Percentiles rank a stretch among this genome's conserved stretches.
These are phyloP conservation scores for Diaporthe sp. DNA, from an alignment of 2,329 filamentous ascomycete species.

Conservation along the genomic window DNA sequence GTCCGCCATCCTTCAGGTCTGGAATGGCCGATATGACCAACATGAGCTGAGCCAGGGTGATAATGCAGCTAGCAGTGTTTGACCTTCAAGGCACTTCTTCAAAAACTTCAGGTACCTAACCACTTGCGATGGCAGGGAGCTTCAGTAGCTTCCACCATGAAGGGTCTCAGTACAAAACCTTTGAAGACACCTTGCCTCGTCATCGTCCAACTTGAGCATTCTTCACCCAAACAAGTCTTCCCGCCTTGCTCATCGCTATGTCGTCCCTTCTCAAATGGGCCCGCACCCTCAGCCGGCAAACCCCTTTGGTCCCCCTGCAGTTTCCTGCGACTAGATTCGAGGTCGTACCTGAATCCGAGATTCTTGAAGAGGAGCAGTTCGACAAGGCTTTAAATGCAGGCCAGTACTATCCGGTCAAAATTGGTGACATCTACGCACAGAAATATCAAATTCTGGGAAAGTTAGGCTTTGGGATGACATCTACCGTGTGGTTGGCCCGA, in stretches of 20 bases:
- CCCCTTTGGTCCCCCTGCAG: not conserved
- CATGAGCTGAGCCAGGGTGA: too few relatives aligned
- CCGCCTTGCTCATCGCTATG: not conserved
- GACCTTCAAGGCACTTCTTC: too few relatives aligned
- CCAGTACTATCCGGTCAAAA: not conserved
- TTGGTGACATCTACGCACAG: not conserved
- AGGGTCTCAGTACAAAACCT: too few relatives aligned
- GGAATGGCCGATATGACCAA: too few relatives aligned
- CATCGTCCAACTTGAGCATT: not conserved
- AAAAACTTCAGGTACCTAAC: too few relatives aligned
- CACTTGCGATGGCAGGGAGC: too few relatives aligned
- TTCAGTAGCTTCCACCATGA: too few relatives aligned
- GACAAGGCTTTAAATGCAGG: not conserved
- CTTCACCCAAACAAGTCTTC: not conserved
- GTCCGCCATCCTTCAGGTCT: too few relatives aligned
- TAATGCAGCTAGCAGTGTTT: too few relatives aligned
- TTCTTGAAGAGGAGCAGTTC: conserved; percentile 2
- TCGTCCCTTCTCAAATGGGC: not conserved
- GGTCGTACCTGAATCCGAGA: not conserved
- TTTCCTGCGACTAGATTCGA: not conserved
- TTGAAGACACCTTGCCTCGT: too few relatives aligned
- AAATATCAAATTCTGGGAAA: not conserved
- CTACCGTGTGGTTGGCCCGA: conserved; percentile 7
- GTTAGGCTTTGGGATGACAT: not conserved
- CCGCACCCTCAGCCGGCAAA: not conserved